These are phyloP conservation scores for Hymenoscyphus infarciens DNA, from an alignment of 2,329 filamentous ascomycete genomes.

Conservation along the genomic window DNA sequence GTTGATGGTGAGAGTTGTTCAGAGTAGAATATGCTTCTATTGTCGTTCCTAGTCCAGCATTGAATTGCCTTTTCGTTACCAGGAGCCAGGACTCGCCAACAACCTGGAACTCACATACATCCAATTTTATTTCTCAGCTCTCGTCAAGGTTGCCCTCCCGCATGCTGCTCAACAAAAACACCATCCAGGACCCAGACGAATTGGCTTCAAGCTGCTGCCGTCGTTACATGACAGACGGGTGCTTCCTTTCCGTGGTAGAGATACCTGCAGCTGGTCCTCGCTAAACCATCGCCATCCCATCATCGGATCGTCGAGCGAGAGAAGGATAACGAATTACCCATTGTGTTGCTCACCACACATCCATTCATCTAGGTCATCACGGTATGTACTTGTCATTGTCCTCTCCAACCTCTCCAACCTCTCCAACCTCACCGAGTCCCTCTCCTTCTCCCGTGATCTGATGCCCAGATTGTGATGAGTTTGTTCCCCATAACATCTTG, in stretches of 20 bases:
- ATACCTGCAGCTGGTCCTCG: background rate
- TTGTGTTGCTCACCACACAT: background rate
- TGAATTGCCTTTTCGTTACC: background rate
- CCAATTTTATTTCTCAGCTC: conserved; percentile 1
- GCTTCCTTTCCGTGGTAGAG: background rate
- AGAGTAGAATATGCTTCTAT: background rate
- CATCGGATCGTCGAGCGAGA: background rate
- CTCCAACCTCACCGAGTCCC: background rate
- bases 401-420: background rate
- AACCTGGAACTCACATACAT: background rate
- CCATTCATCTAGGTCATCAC: background rate
- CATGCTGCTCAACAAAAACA: background rate
- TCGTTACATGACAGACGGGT: conserved; percentile 4
- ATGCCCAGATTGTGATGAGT: conserved; percentile 8
- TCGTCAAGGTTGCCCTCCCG: background rate
- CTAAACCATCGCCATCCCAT: conserved; percentile 3
- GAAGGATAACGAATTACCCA: too few species aligned
- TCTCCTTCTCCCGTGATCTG: background rate
- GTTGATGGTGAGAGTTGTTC: background rate
- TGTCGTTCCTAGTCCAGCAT: background rate
- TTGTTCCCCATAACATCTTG: conserved; percentile 4
- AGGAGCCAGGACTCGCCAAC: conserved; percentile 1
- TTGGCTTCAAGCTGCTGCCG: background rate
- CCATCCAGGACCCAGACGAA: background rate
- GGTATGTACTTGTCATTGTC: background rate